Evolutionary conservation across 1,284 basidiomycete genomes (phyloP).

Genomic region (Cryptococcus hybrid): DNA sequence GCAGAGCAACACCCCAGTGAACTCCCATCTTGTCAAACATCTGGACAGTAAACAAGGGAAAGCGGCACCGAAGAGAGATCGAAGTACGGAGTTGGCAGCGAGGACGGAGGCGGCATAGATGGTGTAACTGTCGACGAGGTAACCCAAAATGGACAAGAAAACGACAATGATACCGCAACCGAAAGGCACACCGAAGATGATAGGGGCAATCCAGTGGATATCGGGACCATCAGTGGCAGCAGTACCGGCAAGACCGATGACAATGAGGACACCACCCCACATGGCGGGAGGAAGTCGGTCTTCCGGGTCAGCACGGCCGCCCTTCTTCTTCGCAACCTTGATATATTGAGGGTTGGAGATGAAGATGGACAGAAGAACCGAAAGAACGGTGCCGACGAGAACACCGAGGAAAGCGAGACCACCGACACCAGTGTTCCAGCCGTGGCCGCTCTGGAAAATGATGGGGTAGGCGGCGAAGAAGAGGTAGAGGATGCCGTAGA

Average conservation of each 20-base stretch:
- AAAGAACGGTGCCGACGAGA: constrained; percentile 58
- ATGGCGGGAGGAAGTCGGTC: constrained; percentile 59
- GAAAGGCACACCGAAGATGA: constrained; percentile 62
- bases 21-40: constrained; percentile 59
- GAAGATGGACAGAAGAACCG: constrained; percentile 23
- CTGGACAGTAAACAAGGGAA: constrained; percentile 59
- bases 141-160: constrained; percentile 60
- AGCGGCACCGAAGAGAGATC: constrained; percentile 63
- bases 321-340: constrained; percentile 42
- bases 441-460: constrained; percentile 61
- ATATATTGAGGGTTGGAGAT: constrained; percentile 59
- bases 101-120: constrained; percentile 58
- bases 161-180: constrained; percentile 65
- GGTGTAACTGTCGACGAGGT: constrained; percentile 64
- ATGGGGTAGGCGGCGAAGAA: constrained; percentile 55
- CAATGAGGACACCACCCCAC: constrained; percentile 41
- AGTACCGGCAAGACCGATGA: constrained; percentile 49
- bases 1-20: constrained; percentile 65
- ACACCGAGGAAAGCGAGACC: constrained; percentile 68
- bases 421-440: constrained; percentile 61
- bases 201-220: constrained; percentile 56
- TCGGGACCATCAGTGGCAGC: constrained; percentile 45
- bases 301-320: constrained; percentile 61
- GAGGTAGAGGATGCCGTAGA: constrained; percentile 48
- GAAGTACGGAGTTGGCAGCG: constrained; percentile 67